Evolutionary conservation across 2,329 filamentous ascomycete species (phyloP), one percentile per base, ranked within the genome.

Genomic region (Fusarium keratoplasticum): DNA sequence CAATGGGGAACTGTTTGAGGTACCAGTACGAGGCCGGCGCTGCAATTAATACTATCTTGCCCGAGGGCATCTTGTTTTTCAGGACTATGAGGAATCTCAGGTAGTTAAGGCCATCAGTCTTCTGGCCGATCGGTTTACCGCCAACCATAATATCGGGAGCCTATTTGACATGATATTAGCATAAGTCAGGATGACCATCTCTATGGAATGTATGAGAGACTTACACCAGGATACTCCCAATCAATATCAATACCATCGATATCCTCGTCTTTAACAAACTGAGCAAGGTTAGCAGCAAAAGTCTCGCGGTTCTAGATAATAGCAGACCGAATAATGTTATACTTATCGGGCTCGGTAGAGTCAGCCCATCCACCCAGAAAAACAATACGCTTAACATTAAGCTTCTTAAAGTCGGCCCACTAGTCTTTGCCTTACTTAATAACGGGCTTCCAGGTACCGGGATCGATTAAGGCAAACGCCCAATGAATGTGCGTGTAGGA

Each of bases 221-320:
- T 70, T 27, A 76, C 73, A 6, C 76, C 79, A 8, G 80, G 80
- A 31, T 84, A 84, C 57, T 84, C 83, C 85, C 84, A 87, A 68
- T 85, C 82, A 36, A 84, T 73, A 52, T 85, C 83, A 11, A 85
- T 67, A 0, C 84, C 84, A 55, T 85, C 83, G 0, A 86, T 64
- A 1, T 67, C 66, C 22, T 82, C 42, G 16, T 86, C 38, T 31
- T 82, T 58, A 42, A 84, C 25, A 74, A 87, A 83, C 47, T 83
- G 60, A 64, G 79, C 77, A 40, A 83, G 58, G 67, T 83, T 82
- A 31, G 76, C 67, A n/a, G 80, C 73, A 66, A 87, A 79, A 4
- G 13, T 77, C 13, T 75, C 64, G 0, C 83, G 77, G 59, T 87
- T 86, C 1, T 62, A 20, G 1, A 78, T 71, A 7, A 76, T 75